Evolutionary conservation across 345 rosid genomes (phyloP).

Genomic region (Alliaria petiolata): DNA sequence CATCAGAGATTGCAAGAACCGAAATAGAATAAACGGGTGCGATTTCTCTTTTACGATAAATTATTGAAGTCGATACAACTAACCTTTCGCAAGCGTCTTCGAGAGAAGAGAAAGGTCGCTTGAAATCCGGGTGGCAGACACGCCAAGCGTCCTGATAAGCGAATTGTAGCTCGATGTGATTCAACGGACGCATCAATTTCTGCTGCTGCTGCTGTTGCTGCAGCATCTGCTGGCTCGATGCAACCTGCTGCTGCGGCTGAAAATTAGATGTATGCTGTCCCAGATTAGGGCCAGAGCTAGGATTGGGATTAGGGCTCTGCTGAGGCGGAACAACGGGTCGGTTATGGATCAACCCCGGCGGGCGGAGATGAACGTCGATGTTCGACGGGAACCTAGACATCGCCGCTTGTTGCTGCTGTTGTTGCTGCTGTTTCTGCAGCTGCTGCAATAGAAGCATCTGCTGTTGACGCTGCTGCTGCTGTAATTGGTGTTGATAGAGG

Average conservation of each 20-base stretch:
- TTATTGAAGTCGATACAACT: too few relatives aligned
- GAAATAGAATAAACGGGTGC: too few relatives aligned
- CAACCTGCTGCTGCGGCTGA: constrained; percentile 33
- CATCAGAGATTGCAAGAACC: too few relatives aligned
- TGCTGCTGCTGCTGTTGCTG: constrained; percentile 47
- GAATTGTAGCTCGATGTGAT: constrained; percentile 84
- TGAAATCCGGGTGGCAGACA: constrained; percentile 88
- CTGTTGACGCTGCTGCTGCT: constrained; percentile 43
- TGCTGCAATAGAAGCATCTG: constrained; percentile 36
- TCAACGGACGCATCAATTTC: constrained; percentile 61
- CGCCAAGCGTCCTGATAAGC: constrained; percentile 99
- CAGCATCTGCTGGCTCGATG: constrained; percentile 25
- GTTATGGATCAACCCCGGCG: constrained; percentile 57
- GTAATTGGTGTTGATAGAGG: constrained; percentile 30
- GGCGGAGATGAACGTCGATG: constrained; percentile 80
- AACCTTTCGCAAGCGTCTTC: constrained; percentile 98
- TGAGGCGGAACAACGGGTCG: constrained; percentile 51
- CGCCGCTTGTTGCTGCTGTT: constrained; percentile 73
- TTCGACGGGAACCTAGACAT: constrained; percentile 94
- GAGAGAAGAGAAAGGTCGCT: constrained; percentile 86
- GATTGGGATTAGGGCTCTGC: constrained; percentile 35
- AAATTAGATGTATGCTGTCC: constrained; percentile 26
- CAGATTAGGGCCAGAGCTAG: constrained; percentile 37
- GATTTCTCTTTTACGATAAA: too few relatives aligned
- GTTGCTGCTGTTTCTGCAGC: constrained; percentile 52